A percentile compares a stretch with the other conserved stretches of the same genome.
Conservation (phyloP, 2,329 filamentous ascomycete genomes). For the Mariannaea elegans region DNA sequence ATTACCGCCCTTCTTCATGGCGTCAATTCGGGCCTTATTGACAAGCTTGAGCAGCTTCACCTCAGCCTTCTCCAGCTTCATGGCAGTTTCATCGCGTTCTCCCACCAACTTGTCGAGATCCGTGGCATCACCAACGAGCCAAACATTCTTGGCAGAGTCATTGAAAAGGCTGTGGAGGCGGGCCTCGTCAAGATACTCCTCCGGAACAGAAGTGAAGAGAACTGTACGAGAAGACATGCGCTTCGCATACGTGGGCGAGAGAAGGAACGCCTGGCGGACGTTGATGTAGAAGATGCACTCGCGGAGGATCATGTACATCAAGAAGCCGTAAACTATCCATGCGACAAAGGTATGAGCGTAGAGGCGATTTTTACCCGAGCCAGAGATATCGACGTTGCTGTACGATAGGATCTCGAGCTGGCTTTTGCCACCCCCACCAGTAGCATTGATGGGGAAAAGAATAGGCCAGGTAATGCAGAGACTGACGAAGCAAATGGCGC, state of each 20-base stretch:
- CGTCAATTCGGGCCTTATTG: slow-evolving; percentile 49
- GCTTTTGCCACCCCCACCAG: slow-evolving; percentile 70
- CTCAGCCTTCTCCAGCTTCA: slow-evolving; percentile 85
- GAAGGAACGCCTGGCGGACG: slow-evolving; percentile 90
- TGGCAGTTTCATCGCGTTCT: slow-evolving; percentile 77
- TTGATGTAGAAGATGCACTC: slow-evolving; percentile 96
- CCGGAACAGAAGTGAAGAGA: slow-evolving; percentile 87
- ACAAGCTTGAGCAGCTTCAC: slow-evolving; percentile 77
- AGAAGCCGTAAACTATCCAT: slow-evolving; percentile 86
- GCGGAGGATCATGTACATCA: slow-evolving; percentile 88
- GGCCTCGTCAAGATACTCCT: slow-evolving; percentile 76
- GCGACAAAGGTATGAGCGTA: slow-evolving; percentile 85
- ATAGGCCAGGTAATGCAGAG: slow-evolving; percentile 86
- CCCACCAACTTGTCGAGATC: slow-evolving; percentile 81
- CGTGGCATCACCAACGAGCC: slow-evolving; percentile 80
- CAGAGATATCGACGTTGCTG: slow-evolving; percentile 54
- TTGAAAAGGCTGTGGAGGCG: slow-evolving; percentile 83
- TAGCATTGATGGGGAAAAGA: slow-evolving; percentile 83
- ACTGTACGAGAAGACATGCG: slow-evolving; percentile 91
- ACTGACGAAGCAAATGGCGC: slow-evolving; percentile 82
- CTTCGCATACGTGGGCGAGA: slow-evolving; percentile 82
- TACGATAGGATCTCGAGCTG: slow-evolving; percentile 67
- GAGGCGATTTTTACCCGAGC: slow-evolving; percentile 67
- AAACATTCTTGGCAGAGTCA: slow-evolving; percentile 80
- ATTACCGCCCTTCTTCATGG: slow-evolving; percentile 45